Base-by-base conservation (phyloP, 331 rosid species). In the Spiraea crenata region DNA sequence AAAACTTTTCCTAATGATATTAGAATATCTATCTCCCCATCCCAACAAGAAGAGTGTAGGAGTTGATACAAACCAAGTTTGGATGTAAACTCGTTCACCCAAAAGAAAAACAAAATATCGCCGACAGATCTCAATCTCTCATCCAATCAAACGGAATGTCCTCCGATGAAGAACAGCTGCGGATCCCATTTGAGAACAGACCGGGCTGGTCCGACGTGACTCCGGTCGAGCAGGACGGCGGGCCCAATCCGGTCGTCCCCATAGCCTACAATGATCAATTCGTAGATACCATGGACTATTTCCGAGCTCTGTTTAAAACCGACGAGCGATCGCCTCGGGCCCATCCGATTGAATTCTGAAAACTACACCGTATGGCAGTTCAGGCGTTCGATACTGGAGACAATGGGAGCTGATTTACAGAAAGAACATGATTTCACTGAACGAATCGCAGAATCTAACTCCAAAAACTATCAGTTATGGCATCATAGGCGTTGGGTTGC, bases 401-500 rank as follows among this genome's bases (percentile, higher is more conserved):
- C 88, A 1, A 77, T 93, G 9, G 45, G 67, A 57, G 67, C 44
- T 80, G 87, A 93, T 74, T 76, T 90, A 15, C 85, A 39, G 4
- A 7, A 1, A 39, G 99, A 93, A 60, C 72, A 87, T 14, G 84
- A 69, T 47, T 87, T 78, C 47, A 79, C 87, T 56, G 86, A 83
- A 61, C 42, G 67, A 5, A 77, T 90, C 45, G 93, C 92, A 17
- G 57, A 54, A 19, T 76, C 73, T 4, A 90, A 82, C 78, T 85
- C 99, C 70, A 93, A 93, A 63, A 93, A 93, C 73, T 90, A 93
- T 83, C 99, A 93, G 90, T 74, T 90, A 39, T 93, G 98, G 99
- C 99, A 90, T 83, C 99, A 93, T 80, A 84, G 99, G 55, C 81
- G 99, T 51, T 90, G 97, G 99, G 86, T 88, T 67, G 97, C 96